phyloP scores from a whole-genome alignment of 495 filamentous ascomycete genomes.

The Astrothelium macrocarpum region DNA sequence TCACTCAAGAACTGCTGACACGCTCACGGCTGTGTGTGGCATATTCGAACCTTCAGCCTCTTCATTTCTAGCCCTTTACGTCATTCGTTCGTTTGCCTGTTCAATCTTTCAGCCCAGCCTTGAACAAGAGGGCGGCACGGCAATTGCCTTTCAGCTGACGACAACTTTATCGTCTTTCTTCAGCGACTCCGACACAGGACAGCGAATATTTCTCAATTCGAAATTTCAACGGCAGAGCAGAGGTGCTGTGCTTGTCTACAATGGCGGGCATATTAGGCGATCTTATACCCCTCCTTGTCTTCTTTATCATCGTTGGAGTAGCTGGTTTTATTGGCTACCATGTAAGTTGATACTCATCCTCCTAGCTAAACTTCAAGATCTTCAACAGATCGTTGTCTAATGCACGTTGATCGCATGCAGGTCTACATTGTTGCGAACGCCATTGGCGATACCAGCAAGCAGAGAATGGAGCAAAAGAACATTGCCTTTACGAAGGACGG shows the following conservation, averaged over 20 bases:
- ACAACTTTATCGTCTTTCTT: not conserved
- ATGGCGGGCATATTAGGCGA: conserved; percentile 35
- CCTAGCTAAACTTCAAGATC: not conserved
- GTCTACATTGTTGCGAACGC: conserved; percentile 60
- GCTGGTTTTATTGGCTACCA: conserved; percentile 61
- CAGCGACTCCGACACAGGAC: not conserved
- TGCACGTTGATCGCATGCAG: conserved; percentile 8
- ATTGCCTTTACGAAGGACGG: conserved; percentile 76
- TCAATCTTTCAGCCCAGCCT: no score
- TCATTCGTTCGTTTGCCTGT: not conserved
- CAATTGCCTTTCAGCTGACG: not conserved
- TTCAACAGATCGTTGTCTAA: not conserved
- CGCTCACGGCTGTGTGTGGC: not conserved
- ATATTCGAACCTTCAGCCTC: not conserved
- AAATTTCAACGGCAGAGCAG: no score
- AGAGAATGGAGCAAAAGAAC: conserved; percentile 76
- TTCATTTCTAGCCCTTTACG: not conserved
- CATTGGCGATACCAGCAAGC: conserved; percentile 55
- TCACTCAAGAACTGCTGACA: not conserved
- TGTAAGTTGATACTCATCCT: conserved; percentile 18
- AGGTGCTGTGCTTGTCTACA: no score
- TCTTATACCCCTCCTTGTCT: conserved; percentile 63
- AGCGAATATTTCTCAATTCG: no score
- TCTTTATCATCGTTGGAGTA: conserved; percentile 52
- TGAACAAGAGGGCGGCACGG: not conserved